Evolutionary conservation across 2,329 filamentous ascomycete species (phyloP).

Genomic region (Aspergillus sp.): DNA sequence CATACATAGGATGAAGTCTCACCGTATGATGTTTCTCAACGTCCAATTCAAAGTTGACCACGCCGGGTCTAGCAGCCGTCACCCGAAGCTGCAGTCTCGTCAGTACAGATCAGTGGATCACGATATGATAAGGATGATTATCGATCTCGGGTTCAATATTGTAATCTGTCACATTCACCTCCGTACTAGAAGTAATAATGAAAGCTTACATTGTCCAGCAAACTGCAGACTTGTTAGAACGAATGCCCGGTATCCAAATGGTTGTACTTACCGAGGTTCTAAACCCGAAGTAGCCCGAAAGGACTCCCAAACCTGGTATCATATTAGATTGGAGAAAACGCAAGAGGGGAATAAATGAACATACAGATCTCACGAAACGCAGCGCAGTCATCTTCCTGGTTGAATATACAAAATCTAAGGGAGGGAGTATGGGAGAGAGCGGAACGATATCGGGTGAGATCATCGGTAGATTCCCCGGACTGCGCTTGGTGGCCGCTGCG

Average conservation of each 20-base stretch:
- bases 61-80: conserved; percentile 58
- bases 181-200: no score
- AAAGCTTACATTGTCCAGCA: conserved; percentile 41
- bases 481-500: conserved; percentile 29
- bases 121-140: neutral
- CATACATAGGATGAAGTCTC: conserved; percentile 16
- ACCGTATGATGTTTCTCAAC: conserved; percentile 66
- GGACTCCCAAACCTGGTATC: conserved; percentile 70
- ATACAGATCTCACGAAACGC: conserved; percentile 64
- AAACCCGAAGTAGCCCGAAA: conserved; percentile 83
- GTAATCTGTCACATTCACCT: neutral
- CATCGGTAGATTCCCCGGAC: conserved; percentile 18
- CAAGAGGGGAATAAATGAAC: conserved; percentile 20
- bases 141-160: neutral
- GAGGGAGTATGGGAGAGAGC: neutral
- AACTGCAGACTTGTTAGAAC: conserved; percentile 15
- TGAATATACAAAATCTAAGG: neutral
- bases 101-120: conserved; percentile 7
- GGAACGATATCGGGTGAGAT: conserved; percentile 14
- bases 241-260: neutral
- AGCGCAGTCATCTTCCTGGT: conserved; percentile 49
- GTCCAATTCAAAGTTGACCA: conserved; percentile 63
- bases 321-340: neutral
- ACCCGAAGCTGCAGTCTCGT: conserved; percentile 53
- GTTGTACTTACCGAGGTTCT: conserved; percentile 69